Conservation (phyloP, 1,284 basidiomycete genomes). For the Anthracocystis panici-leucophaei region DNA sequence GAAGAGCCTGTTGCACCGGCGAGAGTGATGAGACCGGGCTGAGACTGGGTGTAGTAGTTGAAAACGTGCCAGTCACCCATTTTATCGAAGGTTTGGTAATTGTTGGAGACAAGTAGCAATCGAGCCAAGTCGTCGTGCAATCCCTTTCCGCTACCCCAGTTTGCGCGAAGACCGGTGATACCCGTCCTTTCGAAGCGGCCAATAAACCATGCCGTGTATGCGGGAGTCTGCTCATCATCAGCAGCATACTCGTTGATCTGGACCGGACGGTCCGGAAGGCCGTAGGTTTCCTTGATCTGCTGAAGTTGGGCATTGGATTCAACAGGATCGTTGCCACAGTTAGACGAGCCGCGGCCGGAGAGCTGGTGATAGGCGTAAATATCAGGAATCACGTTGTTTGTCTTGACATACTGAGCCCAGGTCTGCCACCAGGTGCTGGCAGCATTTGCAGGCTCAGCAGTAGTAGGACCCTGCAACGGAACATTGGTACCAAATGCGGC, state of each 20-base stretch:
- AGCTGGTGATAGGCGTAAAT: conserved; percentile 15
- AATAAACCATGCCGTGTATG: conserved; percentile 11
- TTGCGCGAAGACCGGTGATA: conserved; percentile 8
- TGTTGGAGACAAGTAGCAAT: not conserved
- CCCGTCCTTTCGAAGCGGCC: conserved; percentile 6
- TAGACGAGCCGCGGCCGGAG: not conserved
- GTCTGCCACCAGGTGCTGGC: conserved; percentile 12
- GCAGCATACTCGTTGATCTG: conserved; percentile 24
- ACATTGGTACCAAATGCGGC: conserved; percentile 3
- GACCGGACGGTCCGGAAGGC: conserved; percentile 7
- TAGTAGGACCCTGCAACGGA: conserved; percentile 10
- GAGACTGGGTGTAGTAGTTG: conserved; percentile 5
- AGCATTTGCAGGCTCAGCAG: conserved; percentile 3
- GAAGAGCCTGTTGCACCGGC: conserved; percentile 2
- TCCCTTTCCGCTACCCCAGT: conserved; percentile 8
- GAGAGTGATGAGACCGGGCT: not conserved
- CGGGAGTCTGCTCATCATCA: conserved; percentile 8
- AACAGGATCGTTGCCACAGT: conserved; percentile 17
- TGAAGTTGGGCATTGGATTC: not conserved
- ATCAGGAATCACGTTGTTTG: conserved; percentile 11
- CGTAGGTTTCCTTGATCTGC: not conserved
- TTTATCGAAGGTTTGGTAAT: not conserved
- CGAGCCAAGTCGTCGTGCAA: conserved; percentile 15
- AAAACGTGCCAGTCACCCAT: conserved; percentile 10
- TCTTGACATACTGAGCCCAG: conserved; percentile 1